Base-by-base conservation (phyloP, 257 asterid genomes). In the Penstemon barbatus region DNA sequence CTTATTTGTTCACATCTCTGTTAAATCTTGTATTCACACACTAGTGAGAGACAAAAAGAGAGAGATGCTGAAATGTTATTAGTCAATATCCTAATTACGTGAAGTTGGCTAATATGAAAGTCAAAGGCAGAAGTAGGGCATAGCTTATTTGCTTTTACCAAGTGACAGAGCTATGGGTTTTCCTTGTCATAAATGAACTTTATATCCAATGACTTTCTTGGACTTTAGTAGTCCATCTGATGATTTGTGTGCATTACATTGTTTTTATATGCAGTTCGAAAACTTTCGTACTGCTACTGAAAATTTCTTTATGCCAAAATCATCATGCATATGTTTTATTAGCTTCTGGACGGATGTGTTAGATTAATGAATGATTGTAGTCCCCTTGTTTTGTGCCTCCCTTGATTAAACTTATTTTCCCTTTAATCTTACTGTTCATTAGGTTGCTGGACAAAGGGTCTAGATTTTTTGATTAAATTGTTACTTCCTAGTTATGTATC, bases 391-490 rank as follows among this genome's bases (percentile, higher is more conserved):
- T 71, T 52, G 39, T 36, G 63, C 65, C 38, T 43, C 40, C 56
- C 56, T 65, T 52, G 52, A 42, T n/a, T 40, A 11, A 57, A 41
- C 33, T 25, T 25, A 25, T 25, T 25, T 25, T 25, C 33, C 46
- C 41, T 25, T 25, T 25, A 37, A 55, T 33, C 46, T 43, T 41
- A 36, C 8, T 61, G 36, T 11, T 61, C 13, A 6, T 38, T 56
- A 45, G 51, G 38, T 51, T 41, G 13, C 33, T 52, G 58, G 12
- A 33, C 12, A 10, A 70, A 45, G 38, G 15, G 46, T 51, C 67
- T 55, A 19, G 38, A 69, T 50, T 50, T 8, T 19, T 57, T 18
- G 9, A 13, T 74, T 36, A 49, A 56, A 10, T 52, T 51, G 42
- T 43, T 25, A 40, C 38, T n/a, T 40, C 33, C 33, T 25, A 25